Evolutionary conservation across 352 stramenopile species (phyloP).

Genomic region (Globisporangium mamillatum): DNA sequence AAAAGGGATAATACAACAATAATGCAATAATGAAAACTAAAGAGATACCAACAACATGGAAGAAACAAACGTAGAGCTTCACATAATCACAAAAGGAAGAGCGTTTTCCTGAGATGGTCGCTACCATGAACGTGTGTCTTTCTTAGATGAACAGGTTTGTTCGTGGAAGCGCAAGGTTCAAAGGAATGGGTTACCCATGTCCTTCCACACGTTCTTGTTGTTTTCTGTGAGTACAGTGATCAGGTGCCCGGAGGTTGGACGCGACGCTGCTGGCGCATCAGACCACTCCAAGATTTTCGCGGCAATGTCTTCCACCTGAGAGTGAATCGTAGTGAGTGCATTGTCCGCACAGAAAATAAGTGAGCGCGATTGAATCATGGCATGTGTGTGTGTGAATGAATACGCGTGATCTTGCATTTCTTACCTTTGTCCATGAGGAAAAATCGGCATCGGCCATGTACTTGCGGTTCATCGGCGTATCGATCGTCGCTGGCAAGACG

Average conservation of each 20-base stretch:
- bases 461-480: conserved; percentile 89
- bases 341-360: not conserved
- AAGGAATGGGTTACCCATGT: conserved; percentile 69
- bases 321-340: not conserved
- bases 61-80: not conserved
- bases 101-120: conserved; percentile 1
- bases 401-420: not conserved
- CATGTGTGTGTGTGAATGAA: not conserved
- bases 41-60: not conserved
- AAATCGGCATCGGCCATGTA: conserved; percentile 86
- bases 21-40: conserved; percentile 6
- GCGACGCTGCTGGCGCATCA: conserved; percentile 27
- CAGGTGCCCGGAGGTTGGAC: conserved; percentile 65
- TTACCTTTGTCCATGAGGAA: conserved; percentile 77
- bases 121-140: no score
- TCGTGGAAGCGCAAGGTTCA: conserved; percentile 17
- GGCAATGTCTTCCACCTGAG: conserved; percentile 63
- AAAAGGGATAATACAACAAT: conserved; percentile 4
- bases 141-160: not conserved
- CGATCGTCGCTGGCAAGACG: conserved; percentile 78
- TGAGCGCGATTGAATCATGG: not conserved
- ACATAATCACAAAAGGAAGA: not conserved
- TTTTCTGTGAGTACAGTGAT: conserved; percentile 64
- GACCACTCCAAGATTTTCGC: conserved; percentile 78
- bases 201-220: conserved; percentile 55